phyloP scores from a whole-genome alignment of 805 yeast genomes.

The Myxozyma nipponensis region DNA sequence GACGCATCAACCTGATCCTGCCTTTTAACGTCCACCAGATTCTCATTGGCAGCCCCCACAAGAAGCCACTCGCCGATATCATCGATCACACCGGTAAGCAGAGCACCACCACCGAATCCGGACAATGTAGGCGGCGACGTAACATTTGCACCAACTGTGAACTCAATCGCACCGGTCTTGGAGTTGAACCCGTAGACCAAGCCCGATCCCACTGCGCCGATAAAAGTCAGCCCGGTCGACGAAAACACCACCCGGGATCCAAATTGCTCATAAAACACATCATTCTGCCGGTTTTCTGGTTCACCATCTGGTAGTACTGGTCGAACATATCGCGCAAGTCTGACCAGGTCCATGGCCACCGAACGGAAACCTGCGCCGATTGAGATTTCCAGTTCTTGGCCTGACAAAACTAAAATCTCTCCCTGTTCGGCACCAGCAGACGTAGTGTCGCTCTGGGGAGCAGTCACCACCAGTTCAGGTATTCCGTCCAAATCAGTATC shows the following conservation, averaged over 20 bases:
- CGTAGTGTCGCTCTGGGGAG: conserved; percentile 44
- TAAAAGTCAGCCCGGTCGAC: conserved; percentile 2
- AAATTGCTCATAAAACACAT: conserved; percentile 25
- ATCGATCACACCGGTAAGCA: conserved; percentile 13
- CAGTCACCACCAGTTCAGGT: conserved; percentile 45
- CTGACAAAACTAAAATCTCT: conserved; percentile 25
- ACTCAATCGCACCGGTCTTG: conserved; percentile 9
- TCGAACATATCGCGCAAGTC: conserved; percentile 9
- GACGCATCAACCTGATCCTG: conserved; percentile 27
- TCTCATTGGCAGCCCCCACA: conserved; percentile 22
- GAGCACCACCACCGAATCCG: conserved; percentile 25
- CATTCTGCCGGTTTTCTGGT: conserved; percentile 24
- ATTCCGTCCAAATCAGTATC: conserved; percentile 42
- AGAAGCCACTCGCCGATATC: conserved; percentile 26
- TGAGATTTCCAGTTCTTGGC: conserved; percentile 14
- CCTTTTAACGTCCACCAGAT: conserved; percentile 11
- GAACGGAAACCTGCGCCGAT: conserved; percentile 14
- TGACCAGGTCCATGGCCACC: conserved; percentile 13
- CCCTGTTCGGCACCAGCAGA: conserved; percentile 35
- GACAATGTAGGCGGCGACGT: conserved; percentile 1
- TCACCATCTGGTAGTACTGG: conserved; percentile 6
- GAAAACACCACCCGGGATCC: conserved; percentile 16
- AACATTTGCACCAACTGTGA: conserved; percentile 6
- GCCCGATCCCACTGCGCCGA: conserved; percentile 18
- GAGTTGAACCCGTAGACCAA: conserved; percentile 17